These are phyloP conservation scores for Citrus medica DNA, from an alignment of 345 rosid species.

Conservation along the genomic window DNA sequence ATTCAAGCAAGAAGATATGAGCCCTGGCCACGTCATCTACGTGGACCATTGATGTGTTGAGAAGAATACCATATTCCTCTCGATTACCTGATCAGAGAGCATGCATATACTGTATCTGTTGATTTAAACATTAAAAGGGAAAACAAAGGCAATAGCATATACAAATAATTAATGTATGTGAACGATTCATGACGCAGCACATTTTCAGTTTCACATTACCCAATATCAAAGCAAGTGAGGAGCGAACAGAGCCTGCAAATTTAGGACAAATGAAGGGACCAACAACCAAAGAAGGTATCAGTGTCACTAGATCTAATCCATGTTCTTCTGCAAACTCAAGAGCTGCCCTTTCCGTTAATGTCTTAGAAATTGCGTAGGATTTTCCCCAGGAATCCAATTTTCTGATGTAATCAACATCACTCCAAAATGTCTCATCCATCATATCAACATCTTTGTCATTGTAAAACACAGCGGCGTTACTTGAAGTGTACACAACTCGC, in stretches of 20 bases:
- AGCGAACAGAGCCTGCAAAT: constrained; percentile 25
- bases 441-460: not conserved
- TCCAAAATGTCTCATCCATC: constrained; percentile 8
- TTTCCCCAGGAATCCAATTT: not conserved
- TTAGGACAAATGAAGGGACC: constrained; percentile 49
- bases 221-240: constrained; percentile 18
- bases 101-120: no score
- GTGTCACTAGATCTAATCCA: constrained; percentile 36
- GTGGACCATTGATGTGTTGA: constrained; percentile 20
- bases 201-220: constrained; percentile 7
- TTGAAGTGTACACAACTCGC: constrained; percentile 64
- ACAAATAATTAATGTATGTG: no score
- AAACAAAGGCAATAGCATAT: no score
- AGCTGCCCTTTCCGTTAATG: constrained; percentile 30
- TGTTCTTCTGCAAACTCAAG: constrained; percentile 29
- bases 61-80: not conserved
- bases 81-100: not conserved
- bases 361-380: constrained; percentile 24
- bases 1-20: constrained; percentile 40
- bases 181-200: not conserved
- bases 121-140: no score
- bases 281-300: constrained; percentile 27
- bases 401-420: constrained; percentile 6
- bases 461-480: constrained; percentile 15
- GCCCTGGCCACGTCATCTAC: constrained; percentile 39